These are phyloP conservation scores for Agaricus sinodeliciosus DNA, from an alignment of 768 basidiomycete species.

Conservation along the genomic window DNA sequence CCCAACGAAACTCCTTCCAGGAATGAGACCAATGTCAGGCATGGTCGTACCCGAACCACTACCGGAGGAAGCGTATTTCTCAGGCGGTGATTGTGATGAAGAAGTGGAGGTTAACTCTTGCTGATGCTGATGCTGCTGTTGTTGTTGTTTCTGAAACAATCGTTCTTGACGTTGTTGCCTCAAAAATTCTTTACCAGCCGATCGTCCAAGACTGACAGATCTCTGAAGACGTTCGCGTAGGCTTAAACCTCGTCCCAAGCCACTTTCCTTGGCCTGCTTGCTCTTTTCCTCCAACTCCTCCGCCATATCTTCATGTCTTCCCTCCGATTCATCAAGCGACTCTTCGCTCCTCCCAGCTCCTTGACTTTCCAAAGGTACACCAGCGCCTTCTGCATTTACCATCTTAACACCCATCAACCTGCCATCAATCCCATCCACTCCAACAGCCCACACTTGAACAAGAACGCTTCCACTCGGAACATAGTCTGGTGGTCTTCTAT, in stretches of 20 bases:
- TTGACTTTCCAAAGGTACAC: not conserved
- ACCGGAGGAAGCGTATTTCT: slow-evolving; percentile 1
- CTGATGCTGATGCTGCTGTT: too few relatives aligned
- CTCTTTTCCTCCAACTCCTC: slow-evolving; percentile 1
- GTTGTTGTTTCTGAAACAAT: not conserved
- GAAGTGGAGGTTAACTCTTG: not conserved
- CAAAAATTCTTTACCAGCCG: slow-evolving; percentile 1
- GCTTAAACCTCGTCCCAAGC: slow-evolving; percentile 15
- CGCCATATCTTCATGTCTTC: slow-evolving; percentile 1
- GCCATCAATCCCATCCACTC: slow-evolving; percentile 68
- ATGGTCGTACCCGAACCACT: slow-evolving; percentile 12
- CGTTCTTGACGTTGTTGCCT: not conserved
- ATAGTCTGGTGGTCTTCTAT: slow-evolving; percentile 66
- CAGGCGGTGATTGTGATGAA: not conserved
- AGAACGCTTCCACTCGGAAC: slow-evolving; percentile 66
- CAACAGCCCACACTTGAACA: slow-evolving; percentile 89
- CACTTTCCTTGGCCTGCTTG: slow-evolving; percentile 4
- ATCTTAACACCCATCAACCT: slow-evolving; percentile 50
- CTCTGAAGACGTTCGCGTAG: slow-evolving; percentile 10
- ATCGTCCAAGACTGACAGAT: slow-evolving; percentile 9
- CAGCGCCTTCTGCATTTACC: slow-evolving; percentile 9
- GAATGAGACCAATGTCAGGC: slow-evolving; percentile 67
- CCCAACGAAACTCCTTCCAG: slow-evolving; percentile 84
- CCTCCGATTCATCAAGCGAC: not conserved
- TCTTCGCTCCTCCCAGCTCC: slow-evolving; percentile 7